Percentiles rank a stretch among this genome's conserved stretches.
phyloP scores from a whole-genome alignment of 345 rosid species.

The Aquilaria malaccensis region DNA sequence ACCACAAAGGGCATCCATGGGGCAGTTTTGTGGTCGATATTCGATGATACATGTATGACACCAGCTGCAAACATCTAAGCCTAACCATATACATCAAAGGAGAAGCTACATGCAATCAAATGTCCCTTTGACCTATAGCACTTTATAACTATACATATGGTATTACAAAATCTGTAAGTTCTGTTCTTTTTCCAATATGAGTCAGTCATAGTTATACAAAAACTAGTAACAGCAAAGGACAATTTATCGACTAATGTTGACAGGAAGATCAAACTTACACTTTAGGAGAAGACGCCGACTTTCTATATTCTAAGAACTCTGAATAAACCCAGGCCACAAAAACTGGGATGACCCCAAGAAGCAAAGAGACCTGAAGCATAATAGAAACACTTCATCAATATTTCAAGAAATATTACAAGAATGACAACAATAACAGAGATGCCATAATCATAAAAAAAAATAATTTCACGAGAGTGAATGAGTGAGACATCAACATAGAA shows the following conservation, averaged over 20 bases:
- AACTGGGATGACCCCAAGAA: conserved; percentile 76
- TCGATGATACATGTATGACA: too few species aligned
- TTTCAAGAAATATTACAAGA: conserved; percentile 1
- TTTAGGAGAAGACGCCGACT: conserved; percentile 46
- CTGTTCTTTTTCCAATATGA: too few species aligned
- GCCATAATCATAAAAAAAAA: neutral
- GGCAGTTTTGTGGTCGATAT: too few species aligned
- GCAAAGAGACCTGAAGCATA: conserved; percentile 69
- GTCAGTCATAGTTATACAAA: neutral
- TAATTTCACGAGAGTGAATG: neutral
- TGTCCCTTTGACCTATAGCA: too few species aligned
- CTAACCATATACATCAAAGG: too few species aligned
- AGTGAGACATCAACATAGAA: too few species aligned
- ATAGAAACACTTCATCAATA: conserved; percentile 14
- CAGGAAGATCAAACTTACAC: conserved; percentile 48
- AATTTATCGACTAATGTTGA: conserved; percentile 3
- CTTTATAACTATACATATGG: too few species aligned
- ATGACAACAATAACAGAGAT: neutral
- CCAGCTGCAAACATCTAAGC: too few species aligned
- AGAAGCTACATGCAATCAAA: too few species aligned
- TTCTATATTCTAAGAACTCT: conserved; percentile 71
- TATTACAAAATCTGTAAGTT: too few species aligned
- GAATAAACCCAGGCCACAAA: conserved; percentile 88
- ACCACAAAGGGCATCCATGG: too few species aligned
- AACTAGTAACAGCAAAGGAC: neutral